Conservation (phyloP, 2,329 filamentous ascomycete species). For the Podosphaera fusca region DNA sequence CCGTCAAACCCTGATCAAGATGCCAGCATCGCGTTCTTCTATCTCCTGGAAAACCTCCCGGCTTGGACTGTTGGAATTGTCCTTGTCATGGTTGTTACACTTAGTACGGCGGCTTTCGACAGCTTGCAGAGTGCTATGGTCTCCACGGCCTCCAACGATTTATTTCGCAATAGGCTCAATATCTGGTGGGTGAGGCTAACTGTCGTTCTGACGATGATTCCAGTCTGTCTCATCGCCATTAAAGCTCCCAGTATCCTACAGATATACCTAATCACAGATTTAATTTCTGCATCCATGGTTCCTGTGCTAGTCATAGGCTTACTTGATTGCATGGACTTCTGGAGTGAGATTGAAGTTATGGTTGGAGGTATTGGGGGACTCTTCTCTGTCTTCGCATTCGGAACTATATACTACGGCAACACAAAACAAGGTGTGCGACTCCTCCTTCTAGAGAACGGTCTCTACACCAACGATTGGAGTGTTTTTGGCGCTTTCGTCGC, state of each 20-base stretch:
- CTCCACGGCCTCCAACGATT: slow-evolving; percentile 61
- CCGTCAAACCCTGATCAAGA: slow-evolving; percentile 35
- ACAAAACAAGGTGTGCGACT: slow-evolving; percentile 39
- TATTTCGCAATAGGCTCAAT: slow-evolving; percentile 62
- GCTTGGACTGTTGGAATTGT: slow-evolving; percentile 65
- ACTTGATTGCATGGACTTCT: slow-evolving; percentile 41
- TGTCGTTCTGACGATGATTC: slow-evolving; percentile 52
- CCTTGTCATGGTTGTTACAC: slow-evolving; percentile 55
- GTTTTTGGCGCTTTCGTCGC: slow-evolving; percentile 66
- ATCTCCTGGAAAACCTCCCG: slow-evolving; percentile 47
- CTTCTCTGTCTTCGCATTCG: slow-evolving; percentile 60
- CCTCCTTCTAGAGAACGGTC: slow-evolving; percentile 46
- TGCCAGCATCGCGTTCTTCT: slow-evolving; percentile 52
- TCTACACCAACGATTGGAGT: slow-evolving; percentile 60
- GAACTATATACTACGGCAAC: slow-evolving; percentile 52
- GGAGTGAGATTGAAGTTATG: slow-evolving; percentile 62
- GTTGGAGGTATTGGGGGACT: slow-evolving; percentile 57
- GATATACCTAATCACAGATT: slow-evolving; percentile 63
- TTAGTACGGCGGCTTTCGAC: slow-evolving; percentile 61
- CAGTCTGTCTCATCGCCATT: slow-evolving; percentile 50
- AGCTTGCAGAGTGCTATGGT: slow-evolving; percentile 66
- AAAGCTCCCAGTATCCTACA: slow-evolving; percentile 53
- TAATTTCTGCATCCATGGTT: slow-evolving; percentile 54
- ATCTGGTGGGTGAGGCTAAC: slow-evolving; percentile 48
- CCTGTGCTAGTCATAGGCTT: slow-evolving; percentile 56